Percentiles rank a stretch among this genome's conserved stretches.
Evolutionary conservation across 441 rosid genomes (phyloP).

Genomic region (Jatropha podagrica): DNA sequence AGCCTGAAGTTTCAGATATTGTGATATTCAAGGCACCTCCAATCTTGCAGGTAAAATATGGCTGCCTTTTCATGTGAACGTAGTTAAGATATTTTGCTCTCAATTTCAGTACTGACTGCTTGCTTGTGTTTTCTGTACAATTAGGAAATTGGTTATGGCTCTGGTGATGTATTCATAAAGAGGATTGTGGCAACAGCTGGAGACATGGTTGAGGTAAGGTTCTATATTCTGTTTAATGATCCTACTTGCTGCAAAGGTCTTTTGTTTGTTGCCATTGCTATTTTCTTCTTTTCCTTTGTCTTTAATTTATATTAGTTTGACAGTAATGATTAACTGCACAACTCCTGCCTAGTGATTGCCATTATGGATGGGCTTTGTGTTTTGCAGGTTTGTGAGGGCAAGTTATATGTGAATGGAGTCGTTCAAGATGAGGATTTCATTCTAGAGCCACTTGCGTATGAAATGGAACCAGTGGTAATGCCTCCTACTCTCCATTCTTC

Average conservation of each 20-base stretch:
- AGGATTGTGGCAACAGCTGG: constrained; percentile 90
- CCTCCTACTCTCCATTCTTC: neutral
- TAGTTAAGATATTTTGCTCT: constrained; percentile 1
- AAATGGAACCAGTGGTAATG: constrained; percentile 83
- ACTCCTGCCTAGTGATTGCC: neutral
- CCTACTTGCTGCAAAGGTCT: constrained; percentile 11
- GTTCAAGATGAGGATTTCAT: constrained; percentile 70
- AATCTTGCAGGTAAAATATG: constrained; percentile 57
- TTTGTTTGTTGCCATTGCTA: constrained; percentile 1
- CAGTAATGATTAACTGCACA: neutral
- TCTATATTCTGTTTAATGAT: constrained; percentile 25
- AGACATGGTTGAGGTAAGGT: constrained; percentile 73
- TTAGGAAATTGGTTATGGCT: constrained; percentile 77
- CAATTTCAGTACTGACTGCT: constrained; percentile 15
- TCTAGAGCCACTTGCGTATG: constrained; percentile 76
- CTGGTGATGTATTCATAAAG: constrained; percentile 89
- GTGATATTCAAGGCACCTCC: constrained; percentile 94
- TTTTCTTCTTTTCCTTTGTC: neutral
- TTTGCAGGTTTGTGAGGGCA: constrained; percentile 71
- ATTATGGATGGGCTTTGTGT: neutral
- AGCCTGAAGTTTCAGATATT: constrained; percentile 91
- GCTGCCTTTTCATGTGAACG: neutral
- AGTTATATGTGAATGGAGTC: constrained; percentile 73
- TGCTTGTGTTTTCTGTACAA: constrained; percentile 14
- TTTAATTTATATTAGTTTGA: neutral